Evolutionary conservation across 805 yeast species (phyloP), one percentile per base, ranked within the genome.

Genomic region (Sugiyamaella mastotermitis): DNA sequence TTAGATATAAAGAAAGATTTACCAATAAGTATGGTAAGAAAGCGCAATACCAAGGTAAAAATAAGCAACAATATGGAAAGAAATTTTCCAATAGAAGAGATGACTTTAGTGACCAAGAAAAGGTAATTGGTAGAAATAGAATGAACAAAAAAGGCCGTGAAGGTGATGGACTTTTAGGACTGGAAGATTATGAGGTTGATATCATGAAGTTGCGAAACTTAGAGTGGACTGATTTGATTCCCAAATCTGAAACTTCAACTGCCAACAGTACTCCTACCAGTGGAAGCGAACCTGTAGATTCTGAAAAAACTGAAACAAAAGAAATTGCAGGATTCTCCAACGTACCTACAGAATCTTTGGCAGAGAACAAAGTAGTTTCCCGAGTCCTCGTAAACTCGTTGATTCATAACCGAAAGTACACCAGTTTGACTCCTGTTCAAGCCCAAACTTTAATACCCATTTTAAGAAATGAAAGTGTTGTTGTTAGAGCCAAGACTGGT

Each of bases 401-500:
- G 39, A 28, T 48, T 17, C 47, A 56, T 49, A 49, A 57, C 46
- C 50, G 61, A 19, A 47, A 50, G 24, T 60, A 55, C 44, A 49
- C 49, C 25, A 43, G 50, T 33, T 45, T 60, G 40, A 58, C 64
- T 10, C 59, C 62, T 9, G 65, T 60, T 3, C 65, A 61, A 43
- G 65, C 64, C 15, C 59, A 55, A 41, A 58, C 64, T 1, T 17
- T 60, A 33, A 41, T 61, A 0, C 94, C 97, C 0, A 84, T 92
- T 47, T 94, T 90, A 57, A 62, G 94, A 23, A 58, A 67, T 13
- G 62, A 65, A 22, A 88, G 90, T 47, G 67, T 85, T 30, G 85
- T 87, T 16, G 87, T 86, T 26, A 71, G 94, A 52, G 96, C 97
- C 19, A 85, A 85, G 58, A 87, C 97, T 3, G 97, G 97, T 57